Percentiles rank a stretch among this genome's conserved stretches.
These are phyloP conservation scores for Pichia sp. DNA, from an alignment of 1,139 yeast genomes.

Conservation along the genomic window DNA sequence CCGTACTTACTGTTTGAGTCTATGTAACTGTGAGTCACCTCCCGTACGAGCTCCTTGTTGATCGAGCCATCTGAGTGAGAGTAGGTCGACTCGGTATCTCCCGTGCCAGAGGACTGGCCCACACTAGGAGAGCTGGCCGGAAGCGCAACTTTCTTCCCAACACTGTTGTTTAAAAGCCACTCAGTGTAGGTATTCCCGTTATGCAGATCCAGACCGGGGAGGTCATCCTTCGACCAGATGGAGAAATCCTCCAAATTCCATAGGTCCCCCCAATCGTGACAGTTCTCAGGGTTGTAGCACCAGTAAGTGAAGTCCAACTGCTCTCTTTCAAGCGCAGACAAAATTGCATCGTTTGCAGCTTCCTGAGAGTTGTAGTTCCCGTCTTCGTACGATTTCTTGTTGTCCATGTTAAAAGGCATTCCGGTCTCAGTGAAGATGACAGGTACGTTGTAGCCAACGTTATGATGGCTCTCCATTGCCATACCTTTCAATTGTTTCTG, in stretches of 20 bases:
- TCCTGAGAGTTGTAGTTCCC: slow-evolving; percentile 73
- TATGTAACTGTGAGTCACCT: background rate
- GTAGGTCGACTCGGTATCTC: slow-evolving; percentile 13
- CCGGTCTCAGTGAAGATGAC: slow-evolving; percentile 91
- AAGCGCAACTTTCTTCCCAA: background rate
- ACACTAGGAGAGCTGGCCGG: background rate
- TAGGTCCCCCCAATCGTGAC: slow-evolving; percentile 79
- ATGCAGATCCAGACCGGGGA: slow-evolving; percentile 4
- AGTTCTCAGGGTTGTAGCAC: slow-evolving; percentile 73
- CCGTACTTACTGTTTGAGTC: background rate
- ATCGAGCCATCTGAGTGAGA: slow-evolving; percentile 10
- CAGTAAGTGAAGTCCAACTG: slow-evolving; percentile 74
- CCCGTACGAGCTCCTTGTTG: slow-evolving; percentile 3
- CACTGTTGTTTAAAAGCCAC: slow-evolving; percentile 16
- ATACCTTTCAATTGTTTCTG: slow-evolving; percentile 62
- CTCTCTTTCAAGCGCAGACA: slow-evolving; percentile 71
- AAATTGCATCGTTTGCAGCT: slow-evolving; percentile 77
- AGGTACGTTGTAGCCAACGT: slow-evolving; percentile 59
- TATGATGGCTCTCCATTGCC: slow-evolving; percentile 54
- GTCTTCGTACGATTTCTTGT: slow-evolving; percentile 56
- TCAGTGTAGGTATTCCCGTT: slow-evolving; percentile 11
- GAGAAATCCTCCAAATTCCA: slow-evolving; percentile 96
- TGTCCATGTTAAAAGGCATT: slow-evolving; percentile 93
- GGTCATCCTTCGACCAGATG: slow-evolving; percentile 73
- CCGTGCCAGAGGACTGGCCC: slow-evolving; percentile 11